Conservation (phyloP, 208 protist species). For the Borovskyia barvae region DNA sequence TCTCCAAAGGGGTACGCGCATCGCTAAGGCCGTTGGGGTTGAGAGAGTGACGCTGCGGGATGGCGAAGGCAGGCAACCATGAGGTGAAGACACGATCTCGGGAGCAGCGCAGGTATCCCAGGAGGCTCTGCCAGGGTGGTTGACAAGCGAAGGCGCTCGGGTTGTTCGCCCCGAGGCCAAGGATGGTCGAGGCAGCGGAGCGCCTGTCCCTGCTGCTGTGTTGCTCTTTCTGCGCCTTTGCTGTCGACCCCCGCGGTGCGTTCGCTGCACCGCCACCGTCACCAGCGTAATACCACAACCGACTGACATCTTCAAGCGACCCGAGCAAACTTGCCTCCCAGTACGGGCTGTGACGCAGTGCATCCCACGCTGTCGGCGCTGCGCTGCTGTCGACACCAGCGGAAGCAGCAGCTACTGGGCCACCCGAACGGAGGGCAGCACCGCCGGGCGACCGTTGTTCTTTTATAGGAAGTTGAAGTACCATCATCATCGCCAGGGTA, state of each 20-base stretch:
- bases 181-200: no score
- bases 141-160: no score
- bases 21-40: no score
- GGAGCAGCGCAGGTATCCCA: constrained; percentile 15
- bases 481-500: constrained; percentile 24
- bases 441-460: neutral
- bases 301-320: constrained; percentile 13
- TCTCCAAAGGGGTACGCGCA: no score
- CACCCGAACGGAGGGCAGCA: neutral
- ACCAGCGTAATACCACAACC: neutral
- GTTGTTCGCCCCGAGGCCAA: no score
- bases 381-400: neutral
- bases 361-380: constrained; percentile 3
- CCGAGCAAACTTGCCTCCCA: constrained; percentile 10
- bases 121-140: constrained; percentile 6
- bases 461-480: neutral
- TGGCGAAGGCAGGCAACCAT: constrained; percentile 6
- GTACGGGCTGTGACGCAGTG: constrained; percentile 8
- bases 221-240: neutral
- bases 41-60: neutral
- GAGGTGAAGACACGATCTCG: constrained; percentile 5
- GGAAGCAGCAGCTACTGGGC: constrained; percentile 2
- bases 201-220: no score
- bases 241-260: neutral
- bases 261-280: neutral